phyloP scores from a whole-genome alignment of 768 basidiomycete genomes.

The Phanerochaete sordida region DNA sequence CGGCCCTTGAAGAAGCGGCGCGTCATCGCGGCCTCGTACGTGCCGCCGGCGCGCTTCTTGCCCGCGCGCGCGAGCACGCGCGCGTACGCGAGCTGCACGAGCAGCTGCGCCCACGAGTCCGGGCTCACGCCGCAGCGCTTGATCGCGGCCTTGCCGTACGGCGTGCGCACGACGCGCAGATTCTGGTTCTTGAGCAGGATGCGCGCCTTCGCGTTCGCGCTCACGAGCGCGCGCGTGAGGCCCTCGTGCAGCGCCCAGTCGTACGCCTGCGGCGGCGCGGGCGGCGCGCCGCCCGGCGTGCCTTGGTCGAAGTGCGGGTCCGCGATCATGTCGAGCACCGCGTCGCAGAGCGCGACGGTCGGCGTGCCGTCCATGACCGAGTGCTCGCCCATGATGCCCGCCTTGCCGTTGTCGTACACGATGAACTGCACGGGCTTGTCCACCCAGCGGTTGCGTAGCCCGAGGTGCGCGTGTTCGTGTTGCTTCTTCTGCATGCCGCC shows the following conservation, averaged over 20 bases:
- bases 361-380: conserved; percentile 91
- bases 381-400: conserved; percentile 92
- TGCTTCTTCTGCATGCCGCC: conserved; percentile 46
- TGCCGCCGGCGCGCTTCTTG: conserved; percentile 60
- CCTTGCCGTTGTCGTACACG: conserved; percentile 75
- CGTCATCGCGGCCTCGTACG: conserved; percentile 96
- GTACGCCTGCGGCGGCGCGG: conserved; percentile 30
- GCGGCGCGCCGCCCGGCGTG: conserved; percentile 20
- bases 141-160: conserved; percentile 83
- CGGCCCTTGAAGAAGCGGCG: conserved; percentile 84
- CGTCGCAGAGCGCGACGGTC: conserved; percentile 67
- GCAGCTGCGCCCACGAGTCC: conserved; percentile 92
- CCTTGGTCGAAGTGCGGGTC: conserved; percentile 65
- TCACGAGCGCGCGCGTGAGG: conserved; percentile 47
- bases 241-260: conserved; percentile 48
- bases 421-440: conserved; percentile 91
- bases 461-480: conserved; percentile 29
- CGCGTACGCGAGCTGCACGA: conserved; percentile 85
- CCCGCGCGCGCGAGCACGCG: conserved; percentile 50
- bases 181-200: conserved; percentile 62
- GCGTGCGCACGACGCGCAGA: conserved; percentile 58
- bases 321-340: conserved; percentile 58
- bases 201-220: conserved; percentile 51
- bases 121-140: conserved; percentile 88
- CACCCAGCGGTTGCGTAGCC: conserved; percentile 77